Base-by-base conservation (phyloP, 257 asterid species). In the Ajuga chamaepitys region DNA sequence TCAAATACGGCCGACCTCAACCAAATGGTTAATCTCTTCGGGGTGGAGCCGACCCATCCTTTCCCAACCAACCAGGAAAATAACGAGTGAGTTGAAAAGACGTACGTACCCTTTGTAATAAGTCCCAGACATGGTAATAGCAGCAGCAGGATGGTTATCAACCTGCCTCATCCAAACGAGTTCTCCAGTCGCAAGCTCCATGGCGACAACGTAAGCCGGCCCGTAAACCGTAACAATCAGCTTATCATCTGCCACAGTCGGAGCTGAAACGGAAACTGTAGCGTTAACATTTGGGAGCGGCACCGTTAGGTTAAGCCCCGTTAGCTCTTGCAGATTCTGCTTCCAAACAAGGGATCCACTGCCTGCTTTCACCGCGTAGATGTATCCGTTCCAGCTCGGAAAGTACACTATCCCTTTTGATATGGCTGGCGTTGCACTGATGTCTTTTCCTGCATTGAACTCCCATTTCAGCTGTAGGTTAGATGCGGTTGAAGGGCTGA, bases 111-210 rank as follows among this genome's bases (percentile, higher is more conserved):
- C 11, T 53, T 66, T 53, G 44, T 66, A 40, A 53, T 77, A 82
- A 0, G 86, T 82, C 42, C 91, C 82, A 1, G 87, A 84, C 85
- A 79, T 77, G 34, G 85, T 81, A n/a, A 84, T 42, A 22, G 78
- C 32, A 34, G 83, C 79, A 7, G 58, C 37, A 5, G 82, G 79
- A 75, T 79, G 87, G 7, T 3, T 38, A n/a, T 84, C 87, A 2
- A 84, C 61, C 28, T 56, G 68, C 10, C 77, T 77, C 2, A 46
- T 62, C 87, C 90, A 84, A 28, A 81, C 4, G 12, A 81, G 81
- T n/a, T 62, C 42, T 6, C 90, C 87, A 0, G 74, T 60, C 4
- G 64, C 56, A 3, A 74, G 74, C 16, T 72, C 47, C 25, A 84
- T 40, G 0, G 80, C 81, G 21, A 84, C 58, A 1, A 81, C 74